These are phyloP conservation scores for Rhodomyrtus psidioides DNA, from an alignment of 441 rosid genomes.

Conservation along the genomic window DNA sequence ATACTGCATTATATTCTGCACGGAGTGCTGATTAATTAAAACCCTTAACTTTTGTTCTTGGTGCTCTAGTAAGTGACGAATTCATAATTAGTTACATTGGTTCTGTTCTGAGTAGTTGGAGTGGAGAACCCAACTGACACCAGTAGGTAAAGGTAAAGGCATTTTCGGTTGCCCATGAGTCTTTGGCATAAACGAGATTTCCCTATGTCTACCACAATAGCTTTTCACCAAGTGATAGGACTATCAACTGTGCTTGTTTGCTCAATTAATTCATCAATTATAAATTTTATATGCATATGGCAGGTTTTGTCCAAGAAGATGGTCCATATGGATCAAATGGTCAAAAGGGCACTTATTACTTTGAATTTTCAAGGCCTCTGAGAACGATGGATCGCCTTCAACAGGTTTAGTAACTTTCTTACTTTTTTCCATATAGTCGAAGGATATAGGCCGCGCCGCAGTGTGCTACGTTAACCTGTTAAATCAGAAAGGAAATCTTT, in stretches of 20 bases:
- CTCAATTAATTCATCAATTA: background rate
- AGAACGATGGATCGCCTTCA: slow-evolving; percentile 87
- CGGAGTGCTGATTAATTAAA: background rate
- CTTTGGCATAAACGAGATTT: background rate
- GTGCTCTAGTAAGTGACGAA: background rate
- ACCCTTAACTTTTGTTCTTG: background rate
- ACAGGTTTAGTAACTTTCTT: slow-evolving; percentile 42
- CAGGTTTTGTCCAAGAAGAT: slow-evolving; percentile 84
- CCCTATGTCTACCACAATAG: background rate
- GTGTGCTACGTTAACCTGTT: background rate
- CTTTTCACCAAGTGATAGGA: background rate
- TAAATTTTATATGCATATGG: background rate
- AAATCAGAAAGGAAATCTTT: background rate
- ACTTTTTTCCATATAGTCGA: background rate
- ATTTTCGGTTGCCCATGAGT: background rate
- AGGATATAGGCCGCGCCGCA: background rate
- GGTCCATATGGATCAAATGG: slow-evolving; percentile 68
- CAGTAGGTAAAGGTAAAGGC: background rate
- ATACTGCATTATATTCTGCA: background rate
- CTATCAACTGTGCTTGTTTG: background rate
- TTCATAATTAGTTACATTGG: background rate
- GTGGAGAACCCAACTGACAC: background rate
- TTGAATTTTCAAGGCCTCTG: slow-evolving; percentile 87
- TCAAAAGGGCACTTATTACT: slow-evolving; percentile 70
- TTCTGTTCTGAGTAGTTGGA: background rate